phyloP scores from a whole-genome alignment of 73 alveolate genomes.

The Paramecium tetraurelia region DNA sequence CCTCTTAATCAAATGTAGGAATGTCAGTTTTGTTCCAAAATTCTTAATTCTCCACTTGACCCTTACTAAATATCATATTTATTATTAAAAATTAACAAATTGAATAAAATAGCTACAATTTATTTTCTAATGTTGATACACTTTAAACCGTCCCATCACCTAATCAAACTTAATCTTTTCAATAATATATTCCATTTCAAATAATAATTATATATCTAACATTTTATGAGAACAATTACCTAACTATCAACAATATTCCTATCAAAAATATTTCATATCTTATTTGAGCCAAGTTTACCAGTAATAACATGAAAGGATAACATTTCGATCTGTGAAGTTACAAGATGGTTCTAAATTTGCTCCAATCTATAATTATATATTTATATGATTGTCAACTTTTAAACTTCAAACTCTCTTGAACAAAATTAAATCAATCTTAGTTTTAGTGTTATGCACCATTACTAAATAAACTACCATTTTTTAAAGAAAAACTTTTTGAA shows the following conservation, averaged over 20 bases:
- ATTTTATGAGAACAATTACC: neutral
- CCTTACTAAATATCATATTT: neutral
- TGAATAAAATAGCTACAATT: constrained; percentile 10
- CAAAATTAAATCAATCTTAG: neutral
- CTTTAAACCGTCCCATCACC: neutral
- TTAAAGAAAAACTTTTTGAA: neutral
- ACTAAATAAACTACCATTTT: too few species aligned
- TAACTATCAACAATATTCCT: neutral
- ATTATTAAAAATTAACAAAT: constrained; percentile 13
- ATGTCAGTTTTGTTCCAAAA: constrained; percentile 31
- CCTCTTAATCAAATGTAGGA: neutral
- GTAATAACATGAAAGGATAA: neutral
- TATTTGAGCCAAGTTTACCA: neutral
- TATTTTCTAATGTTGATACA: neutral
- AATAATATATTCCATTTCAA: neutral
- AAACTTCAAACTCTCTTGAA: neutral
- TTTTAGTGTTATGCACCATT: too few species aligned
- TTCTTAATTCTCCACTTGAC: neutral
- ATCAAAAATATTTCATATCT: neutral
- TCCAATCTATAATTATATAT: neutral
- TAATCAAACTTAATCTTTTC: neutral
- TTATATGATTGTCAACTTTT: neutral
- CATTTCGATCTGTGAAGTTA: neutral
- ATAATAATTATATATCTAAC: neutral
- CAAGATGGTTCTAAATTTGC: neutral